These are phyloP conservation scores for Akanthomyces lecanii DNA, from an alignment of 2,329 filamentous ascomycete genomes.

Conservation along the genomic window DNA sequence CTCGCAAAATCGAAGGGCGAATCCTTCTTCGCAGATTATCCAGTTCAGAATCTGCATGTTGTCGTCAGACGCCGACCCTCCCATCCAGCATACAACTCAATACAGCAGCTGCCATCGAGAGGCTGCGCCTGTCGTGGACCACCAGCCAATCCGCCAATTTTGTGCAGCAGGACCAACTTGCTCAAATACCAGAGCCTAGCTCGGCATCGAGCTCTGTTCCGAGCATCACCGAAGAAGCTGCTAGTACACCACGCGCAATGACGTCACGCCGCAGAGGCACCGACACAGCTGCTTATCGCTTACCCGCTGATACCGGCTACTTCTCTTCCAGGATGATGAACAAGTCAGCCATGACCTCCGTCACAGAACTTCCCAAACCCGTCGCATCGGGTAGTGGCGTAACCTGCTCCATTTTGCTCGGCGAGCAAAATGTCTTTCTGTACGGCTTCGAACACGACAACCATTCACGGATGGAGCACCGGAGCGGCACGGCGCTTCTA, in stretches of 20 bases:
- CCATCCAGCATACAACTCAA: background rate
- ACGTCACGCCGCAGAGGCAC: background rate
- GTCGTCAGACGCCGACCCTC: background rate
- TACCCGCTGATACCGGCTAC: conserved; percentile 3
- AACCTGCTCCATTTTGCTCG: conserved; percentile 67
- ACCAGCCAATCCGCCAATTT: background rate
- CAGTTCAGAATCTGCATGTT: conserved; percentile 1
- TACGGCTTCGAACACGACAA: conserved; percentile 73
- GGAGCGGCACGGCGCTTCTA: conserved; percentile 75
- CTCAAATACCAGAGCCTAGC: background rate
- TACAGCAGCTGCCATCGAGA: background rate
- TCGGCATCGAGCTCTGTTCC: background rate
- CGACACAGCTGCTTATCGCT: conserved; percentile 3
- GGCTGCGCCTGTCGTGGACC: background rate
- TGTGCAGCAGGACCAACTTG: background rate
- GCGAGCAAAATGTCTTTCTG: conserved; percentile 76
- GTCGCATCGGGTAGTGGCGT: conserved; percentile 75
- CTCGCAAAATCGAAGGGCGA: background rate
- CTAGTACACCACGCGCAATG: background rate
- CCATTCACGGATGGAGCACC: conserved; percentile 44
- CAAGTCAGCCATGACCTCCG: conserved; percentile 49
- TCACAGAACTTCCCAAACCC: conserved; percentile 63
- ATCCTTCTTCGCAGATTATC: background rate
- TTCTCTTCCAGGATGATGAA: conserved; percentile 35
- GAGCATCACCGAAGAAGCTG: background rate